Evolutionary conservation across 2,329 filamentous ascomycete genomes (phyloP).

Genomic region (Hypoxylon sp.): DNA sequence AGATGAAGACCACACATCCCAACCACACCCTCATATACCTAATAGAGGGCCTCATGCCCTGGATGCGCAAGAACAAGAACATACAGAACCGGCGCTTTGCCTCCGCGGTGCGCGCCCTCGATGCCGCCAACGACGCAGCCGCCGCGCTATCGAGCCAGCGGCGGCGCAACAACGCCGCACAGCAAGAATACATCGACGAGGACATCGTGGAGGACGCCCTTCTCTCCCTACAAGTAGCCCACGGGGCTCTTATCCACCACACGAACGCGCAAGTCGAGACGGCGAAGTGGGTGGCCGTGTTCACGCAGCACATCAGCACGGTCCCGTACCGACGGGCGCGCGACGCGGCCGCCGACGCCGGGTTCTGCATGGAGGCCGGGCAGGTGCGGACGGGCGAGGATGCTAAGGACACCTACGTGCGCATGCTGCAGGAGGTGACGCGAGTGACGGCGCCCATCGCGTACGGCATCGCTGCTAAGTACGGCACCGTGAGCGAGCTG

Average conservation of each 20-base stretch:
- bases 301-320: conserved; percentile 84
- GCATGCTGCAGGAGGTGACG: conserved; percentile 82
- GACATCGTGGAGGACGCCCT: conserved; percentile 79
- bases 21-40: conserved; percentile 74
- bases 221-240: conserved; percentile 76
- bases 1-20: conserved; percentile 68
- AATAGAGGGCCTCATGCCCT: conserved; percentile 76
- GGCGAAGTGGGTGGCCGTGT: conserved; percentile 78
- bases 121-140: conserved; percentile 53
- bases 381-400: conserved; percentile 80
- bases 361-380: conserved; percentile 84
- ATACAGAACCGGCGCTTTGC: conserved; percentile 77
- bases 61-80: conserved; percentile 78
- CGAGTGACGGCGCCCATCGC: conserved; percentile 81
- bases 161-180: conserved; percentile 59
- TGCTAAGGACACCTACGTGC: conserved; percentile 75
- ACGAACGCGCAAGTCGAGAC: conserved; percentile 73
- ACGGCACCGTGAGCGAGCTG: conserved; percentile 70
- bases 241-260: conserved; percentile 79
- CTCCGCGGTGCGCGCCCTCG: conserved; percentile 70
- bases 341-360: conserved; percentile 66
- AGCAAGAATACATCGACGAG: conserved; percentile 71
- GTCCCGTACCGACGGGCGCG: conserved; percentile 76
- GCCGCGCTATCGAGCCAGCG: conserved; percentile 49
- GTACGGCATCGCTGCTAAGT: conserved; percentile 75